Base-by-base conservation (phyloP, 1,139 yeast species). In the Pichia terricola region DNA sequence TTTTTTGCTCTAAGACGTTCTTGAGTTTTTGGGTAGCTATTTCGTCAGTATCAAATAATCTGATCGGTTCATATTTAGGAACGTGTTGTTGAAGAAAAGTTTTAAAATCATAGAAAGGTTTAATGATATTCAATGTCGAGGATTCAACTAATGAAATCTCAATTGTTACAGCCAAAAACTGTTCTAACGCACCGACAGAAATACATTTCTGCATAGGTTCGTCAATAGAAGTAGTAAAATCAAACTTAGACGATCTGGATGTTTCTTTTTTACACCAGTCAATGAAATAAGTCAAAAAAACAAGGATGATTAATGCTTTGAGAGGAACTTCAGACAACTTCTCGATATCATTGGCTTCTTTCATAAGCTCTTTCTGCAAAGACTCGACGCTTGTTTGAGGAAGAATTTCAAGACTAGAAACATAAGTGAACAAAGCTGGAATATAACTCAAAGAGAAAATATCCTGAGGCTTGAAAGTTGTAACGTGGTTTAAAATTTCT, bases 141-240 rank as follows among this genome's bases (percentile, higher is more conserved):
- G 34, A 6, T 40, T 60, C 61, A 5, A 62, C 54, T 25, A 63
- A 55, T 0, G 83, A 66, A 1, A 84, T 73, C 51, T 85, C 94
- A 1, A 94, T 81, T 1, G 89, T 69, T 36, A 80, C 64, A 25
- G 84, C 73, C 61, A 89, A 67, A 35, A 89, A 63, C 55, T 81
- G 80, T 60, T 91, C 98, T 52, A 89, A 65, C 0, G 88, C 95
- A 30, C 96, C 96, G 55, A 62, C 64, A 54, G 72, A 81, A 47
- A 70, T 79, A 54, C 68, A 74, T 57, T 56, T 62, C 54, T 62
- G 69, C 74, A 72, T 74, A 45, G 75, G 81, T 49, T 63, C 62
- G 45, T 73, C 72, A 3, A 76, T 69, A 4, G 72, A 66, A 8
- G 64, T 58, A 6, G 68, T 63, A 38, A 79, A 69, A 36, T 73